Evolutionary conservation across 2,329 filamentous ascomycete species (phyloP), one percentile per base, ranked within the genome.

Genomic region (Aspergillus sp.): DNA sequence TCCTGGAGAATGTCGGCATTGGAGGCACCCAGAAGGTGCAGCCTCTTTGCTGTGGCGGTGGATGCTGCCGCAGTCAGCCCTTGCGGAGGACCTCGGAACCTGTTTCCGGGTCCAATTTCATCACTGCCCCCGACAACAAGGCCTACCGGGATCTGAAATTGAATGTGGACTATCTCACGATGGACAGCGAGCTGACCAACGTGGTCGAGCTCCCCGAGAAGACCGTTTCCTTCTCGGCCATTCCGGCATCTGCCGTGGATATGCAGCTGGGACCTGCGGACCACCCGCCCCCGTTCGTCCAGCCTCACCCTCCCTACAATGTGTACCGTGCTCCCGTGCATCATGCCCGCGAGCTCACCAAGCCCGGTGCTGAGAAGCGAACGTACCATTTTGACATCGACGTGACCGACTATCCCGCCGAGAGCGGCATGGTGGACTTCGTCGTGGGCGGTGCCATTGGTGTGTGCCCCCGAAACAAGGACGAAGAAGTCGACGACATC

Each of bases 321-420:
- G 92, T 98, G 61, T 96, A 90, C 77, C 90, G 92, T 1, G 93
- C 94, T n/a, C 91, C 88, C 64, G 85, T 99, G 51, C 89, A 92
- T 76, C 88, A 88, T 68, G 86, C 92, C 2, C 89, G 95, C 57
- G 92, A 96, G 77, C 80, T 99, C 72, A 99, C 95, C 12, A 90
- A 87, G 73, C 82, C 86, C 24, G 94, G 94, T 22, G 95, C 95
- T 5, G 92, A 96, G 81, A 99, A 99, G 85, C 86, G 94, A 61
- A 99, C 95, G 0, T 96, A 94, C 75, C 95, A 99, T 77, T 98
- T 98, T 70, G 95, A 98, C 70, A 86, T 99, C 49, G 95, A 99
- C 70, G 90, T 99, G 53, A 97, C 94, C 52, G 90, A 96, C 73
- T 99, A 99, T 69, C 92, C 95, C 0, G 85, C 87, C 20, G 92